These are phyloP conservation scores for Solanum okadae DNA, from an alignment of 257 asterid species.

Conservation along the genomic window DNA sequence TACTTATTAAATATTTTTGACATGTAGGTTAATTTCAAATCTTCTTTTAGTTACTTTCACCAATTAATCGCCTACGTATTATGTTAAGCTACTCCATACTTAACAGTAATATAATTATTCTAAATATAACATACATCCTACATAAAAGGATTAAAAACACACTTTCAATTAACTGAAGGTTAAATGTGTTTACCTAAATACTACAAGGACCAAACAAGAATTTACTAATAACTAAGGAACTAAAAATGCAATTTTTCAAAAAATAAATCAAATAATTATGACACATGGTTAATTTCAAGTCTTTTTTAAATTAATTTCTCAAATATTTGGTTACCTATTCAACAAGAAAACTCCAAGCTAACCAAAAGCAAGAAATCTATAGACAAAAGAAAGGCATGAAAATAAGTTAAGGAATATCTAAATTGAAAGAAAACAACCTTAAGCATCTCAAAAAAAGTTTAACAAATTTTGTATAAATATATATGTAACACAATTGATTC, in stretches of 20 bases:
- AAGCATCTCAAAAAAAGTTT: neutral
- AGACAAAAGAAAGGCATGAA: neutral
- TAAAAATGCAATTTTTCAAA: neutral
- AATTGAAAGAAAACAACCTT: neutral
- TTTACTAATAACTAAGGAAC: neutral
- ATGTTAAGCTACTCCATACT: neutral
- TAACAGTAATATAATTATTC: neutral
- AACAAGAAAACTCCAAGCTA: neutral
- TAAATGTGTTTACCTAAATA: neutral
- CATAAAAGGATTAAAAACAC: no score
- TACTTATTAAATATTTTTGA: no score
- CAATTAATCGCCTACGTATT: no score
- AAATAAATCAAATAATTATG: neutral
- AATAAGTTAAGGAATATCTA: neutral
- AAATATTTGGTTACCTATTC: neutral
- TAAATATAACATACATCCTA: neutral
- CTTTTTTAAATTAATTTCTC: neutral
- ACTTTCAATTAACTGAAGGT: neutral
- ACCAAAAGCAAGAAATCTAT: neutral
- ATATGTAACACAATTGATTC: neutral
- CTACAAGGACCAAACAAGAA: neutral
- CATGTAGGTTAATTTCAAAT: no score
- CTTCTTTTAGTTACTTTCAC: no score
- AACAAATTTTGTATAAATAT: neutral
- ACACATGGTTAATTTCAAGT: neutral